Evolutionary conservation across 2,329 filamentous ascomycete species (phyloP).

Genomic region (Calonectria montana): DNA sequence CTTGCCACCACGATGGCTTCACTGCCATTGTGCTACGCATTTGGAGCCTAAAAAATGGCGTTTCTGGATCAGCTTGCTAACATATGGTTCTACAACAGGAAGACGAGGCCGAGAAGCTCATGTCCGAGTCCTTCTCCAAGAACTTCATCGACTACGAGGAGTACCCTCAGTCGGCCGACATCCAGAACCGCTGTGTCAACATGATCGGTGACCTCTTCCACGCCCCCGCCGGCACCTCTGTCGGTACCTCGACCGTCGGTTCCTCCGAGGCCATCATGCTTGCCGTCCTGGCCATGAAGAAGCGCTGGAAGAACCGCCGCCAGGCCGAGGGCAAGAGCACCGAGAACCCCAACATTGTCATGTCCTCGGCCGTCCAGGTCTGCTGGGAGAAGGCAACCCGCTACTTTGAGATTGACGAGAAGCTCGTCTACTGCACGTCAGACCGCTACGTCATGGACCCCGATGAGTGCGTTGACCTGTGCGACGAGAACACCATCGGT

Average conservation of each 20-base stretch:
- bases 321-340: conserved; percentile 83
- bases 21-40: not conserved
- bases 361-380: conserved; percentile 96
- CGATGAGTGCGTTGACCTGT: conserved; percentile 67
- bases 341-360: conserved; percentile 89
- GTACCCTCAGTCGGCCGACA: conserved; percentile 83
- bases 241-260: conserved; percentile 90
- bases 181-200: conserved; percentile 91
- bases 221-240: conserved; percentile 75
- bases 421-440: conserved; percentile 74
- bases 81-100: conserved; percentile 65
- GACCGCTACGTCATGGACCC: conserved; percentile 74
- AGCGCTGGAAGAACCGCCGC: conserved; percentile 89
- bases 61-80: conserved; percentile 20
- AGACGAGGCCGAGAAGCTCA: conserved; percentile 95
- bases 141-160: conserved; percentile 96
- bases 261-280: conserved; percentile 92
- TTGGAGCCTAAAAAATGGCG: not conserved
- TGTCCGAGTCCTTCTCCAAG: conserved; percentile 91
- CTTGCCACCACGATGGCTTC: not conserved
- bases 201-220: conserved; percentile 94
- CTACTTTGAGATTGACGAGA: conserved; percentile 95
- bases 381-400: conserved; percentile 95
- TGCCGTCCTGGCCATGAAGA: conserved; percentile 91
- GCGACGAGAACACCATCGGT: conserved; percentile 83